Evolutionary conservation across 169 alveolate genomes (phyloP).

Genomic region (Fabrea salina): DNA sequence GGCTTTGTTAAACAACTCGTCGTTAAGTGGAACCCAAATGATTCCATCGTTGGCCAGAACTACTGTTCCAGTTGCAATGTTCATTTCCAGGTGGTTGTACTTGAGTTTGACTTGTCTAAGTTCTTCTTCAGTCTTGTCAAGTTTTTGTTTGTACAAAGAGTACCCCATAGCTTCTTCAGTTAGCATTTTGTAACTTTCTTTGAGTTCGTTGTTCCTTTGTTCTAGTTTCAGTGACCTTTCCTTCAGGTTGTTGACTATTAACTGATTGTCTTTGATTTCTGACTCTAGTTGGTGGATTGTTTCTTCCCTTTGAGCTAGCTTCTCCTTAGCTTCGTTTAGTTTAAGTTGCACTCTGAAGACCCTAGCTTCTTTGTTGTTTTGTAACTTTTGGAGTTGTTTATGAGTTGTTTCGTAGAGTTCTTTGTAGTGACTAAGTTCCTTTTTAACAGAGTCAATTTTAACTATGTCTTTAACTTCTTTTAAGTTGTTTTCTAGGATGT

Average conservation of each 20-base stretch:
- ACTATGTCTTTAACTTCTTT: neutral
- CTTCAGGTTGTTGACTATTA: neutral
- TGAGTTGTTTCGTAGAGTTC: neutral
- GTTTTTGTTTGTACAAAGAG: neutral
- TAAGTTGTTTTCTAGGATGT: neutral
- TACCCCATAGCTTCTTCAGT: neutral
- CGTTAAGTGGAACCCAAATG: constrained; percentile 26
- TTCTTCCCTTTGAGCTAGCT: neutral
- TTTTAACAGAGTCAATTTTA: neutral
- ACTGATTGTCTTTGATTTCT: neutral
- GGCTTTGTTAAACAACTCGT: neutral
- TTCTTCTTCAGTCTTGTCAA: neutral
- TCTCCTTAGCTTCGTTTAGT: neutral
- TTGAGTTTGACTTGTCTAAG: neutral
- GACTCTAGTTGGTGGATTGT: neutral
- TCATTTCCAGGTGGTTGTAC: constrained; percentile 5
- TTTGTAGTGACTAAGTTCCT: neutral
- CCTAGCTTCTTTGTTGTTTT: neutral
- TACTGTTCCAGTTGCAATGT: neutral
- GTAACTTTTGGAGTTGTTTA: neutral
- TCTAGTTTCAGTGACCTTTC: neutral
- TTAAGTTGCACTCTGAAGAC: neutral
- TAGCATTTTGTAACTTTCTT: neutral
- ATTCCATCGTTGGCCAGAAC: constrained; percentile 1
- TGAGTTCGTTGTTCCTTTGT: neutral